Conservation (phyloP, 305 asterid species). For the Fraxinus baroniana region DNA sequence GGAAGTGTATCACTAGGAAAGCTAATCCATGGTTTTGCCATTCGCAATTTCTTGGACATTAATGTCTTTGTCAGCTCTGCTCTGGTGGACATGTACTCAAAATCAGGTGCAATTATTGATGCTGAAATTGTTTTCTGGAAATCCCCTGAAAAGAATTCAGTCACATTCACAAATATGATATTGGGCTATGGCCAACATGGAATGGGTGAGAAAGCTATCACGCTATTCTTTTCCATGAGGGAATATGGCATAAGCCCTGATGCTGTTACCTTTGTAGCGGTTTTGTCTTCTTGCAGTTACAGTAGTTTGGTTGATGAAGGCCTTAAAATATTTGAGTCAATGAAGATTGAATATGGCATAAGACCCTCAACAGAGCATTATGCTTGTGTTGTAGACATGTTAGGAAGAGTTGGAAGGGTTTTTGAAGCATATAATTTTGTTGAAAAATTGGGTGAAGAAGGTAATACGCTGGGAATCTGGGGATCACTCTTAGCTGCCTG, state of each 20-base stretch:
- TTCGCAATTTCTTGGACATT: slow-evolving; percentile 55
- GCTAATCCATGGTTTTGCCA: slow-evolving; percentile 58
- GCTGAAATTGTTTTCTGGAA: slow-evolving; percentile 62
- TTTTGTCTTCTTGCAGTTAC: slow-evolving; percentile 76
- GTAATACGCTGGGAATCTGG: slow-evolving; percentile 63
- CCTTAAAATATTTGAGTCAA: slow-evolving; percentile 57
- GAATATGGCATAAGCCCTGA: slow-evolving; percentile 48
- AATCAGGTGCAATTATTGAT: slow-evolving; percentile 59
- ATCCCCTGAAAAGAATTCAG: slow-evolving; percentile 56
- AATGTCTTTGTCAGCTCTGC: slow-evolving; percentile 77
- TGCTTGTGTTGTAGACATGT: slow-evolving; percentile 78
- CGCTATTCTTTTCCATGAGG: slow-evolving; percentile 49
- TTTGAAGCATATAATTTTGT: slow-evolving; percentile 70
- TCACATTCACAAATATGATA: slow-evolving; percentile 82
- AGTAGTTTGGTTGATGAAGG: slow-evolving; percentile 65
- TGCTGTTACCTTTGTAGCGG: slow-evolving; percentile 56
- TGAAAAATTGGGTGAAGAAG: slow-evolving; percentile 50
- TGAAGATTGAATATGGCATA: slow-evolving; percentile 55
- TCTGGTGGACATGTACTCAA: slow-evolving; percentile 86
- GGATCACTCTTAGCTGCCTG: slow-evolving; percentile 87
- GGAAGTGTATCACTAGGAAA: slow-evolving; percentile 72
- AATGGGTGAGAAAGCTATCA: slow-evolving; percentile 67
- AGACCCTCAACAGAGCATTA: slow-evolving; percentile 65
- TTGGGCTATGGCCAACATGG: slow-evolving; percentile 89
- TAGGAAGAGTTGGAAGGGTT: slow-evolving; percentile 86